phyloP scores from a whole-genome alignment of 202 grass and related monocot species.

The Zizania palustris region DNA sequence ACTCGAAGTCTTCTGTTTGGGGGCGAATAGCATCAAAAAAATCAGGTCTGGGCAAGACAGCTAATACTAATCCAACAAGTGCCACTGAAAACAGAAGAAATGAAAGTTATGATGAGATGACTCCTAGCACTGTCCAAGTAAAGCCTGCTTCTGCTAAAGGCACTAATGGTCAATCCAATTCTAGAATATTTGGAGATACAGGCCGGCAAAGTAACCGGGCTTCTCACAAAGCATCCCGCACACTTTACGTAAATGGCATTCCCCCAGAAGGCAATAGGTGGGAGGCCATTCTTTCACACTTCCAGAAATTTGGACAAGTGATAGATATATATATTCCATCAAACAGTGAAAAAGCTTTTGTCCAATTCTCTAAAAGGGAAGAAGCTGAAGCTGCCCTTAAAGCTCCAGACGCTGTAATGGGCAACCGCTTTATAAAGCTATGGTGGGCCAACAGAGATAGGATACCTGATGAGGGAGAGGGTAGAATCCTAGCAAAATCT shows the following conservation, averaged over 20 bases:
- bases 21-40: constrained; percentile 62
- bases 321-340: constrained; percentile 95
- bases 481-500: constrained; percentile 35
- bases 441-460: constrained; percentile 98
- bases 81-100: constrained; percentile 46
- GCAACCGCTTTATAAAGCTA: constrained; percentile 95
- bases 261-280: constrained; percentile 76
- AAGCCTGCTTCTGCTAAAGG: constrained; percentile 46
- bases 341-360: constrained; percentile 89
- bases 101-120: constrained; percentile 47
- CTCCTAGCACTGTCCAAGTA: constrained; percentile 45
- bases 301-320: constrained; percentile 91
- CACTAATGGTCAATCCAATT: constrained; percentile 46
- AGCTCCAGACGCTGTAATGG: constrained; percentile 97
- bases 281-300: constrained; percentile 78
- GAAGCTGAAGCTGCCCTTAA: constrained; percentile 94
- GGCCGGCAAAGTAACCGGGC: constrained; percentile 48
- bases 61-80: constrained; percentile 49
- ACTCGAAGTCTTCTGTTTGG: constrained; percentile 76
- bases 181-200: constrained; percentile 47
- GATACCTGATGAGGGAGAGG: constrained; percentile 58
- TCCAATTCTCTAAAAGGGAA: constrained; percentile 93
- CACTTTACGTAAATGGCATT: constrained; percentile 90
- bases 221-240: constrained; percentile 88
- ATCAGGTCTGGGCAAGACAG: constrained; percentile 48